Conservation (phyloP, 768 basidiomycete genomes). For the Podaxis rugospora region DNA sequence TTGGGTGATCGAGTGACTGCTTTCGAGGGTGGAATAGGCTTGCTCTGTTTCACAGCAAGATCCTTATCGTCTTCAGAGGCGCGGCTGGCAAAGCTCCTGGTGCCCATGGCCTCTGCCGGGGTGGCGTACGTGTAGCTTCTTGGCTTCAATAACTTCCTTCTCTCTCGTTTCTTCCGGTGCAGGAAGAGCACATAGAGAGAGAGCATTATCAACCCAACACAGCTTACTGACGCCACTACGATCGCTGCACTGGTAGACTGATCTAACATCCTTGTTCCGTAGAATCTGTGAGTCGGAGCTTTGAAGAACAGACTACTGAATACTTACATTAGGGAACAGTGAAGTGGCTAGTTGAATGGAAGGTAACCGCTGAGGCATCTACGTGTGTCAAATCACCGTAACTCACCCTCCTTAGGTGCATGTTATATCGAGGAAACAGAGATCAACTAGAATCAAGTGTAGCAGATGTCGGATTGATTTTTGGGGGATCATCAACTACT, state of each 20-base stretch:
- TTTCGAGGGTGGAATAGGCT: neutral
- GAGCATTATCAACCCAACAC: neutral
- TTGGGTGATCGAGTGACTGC: neutral
- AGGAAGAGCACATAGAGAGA: too few species aligned
- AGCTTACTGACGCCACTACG: neutral
- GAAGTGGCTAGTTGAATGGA: neutral
- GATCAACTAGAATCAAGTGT: neutral
- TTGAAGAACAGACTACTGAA: neutral
- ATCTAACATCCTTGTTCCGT: neutral
- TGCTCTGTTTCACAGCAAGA: neutral
- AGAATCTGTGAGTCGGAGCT: neutral
- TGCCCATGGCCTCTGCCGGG: neutral
- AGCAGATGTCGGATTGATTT: neutral
- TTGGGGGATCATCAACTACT: neutral
- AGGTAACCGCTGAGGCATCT: neutral
- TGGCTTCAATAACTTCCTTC: neutral
- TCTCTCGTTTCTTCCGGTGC: too few species aligned
- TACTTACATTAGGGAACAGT: neutral
- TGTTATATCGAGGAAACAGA: neutral
- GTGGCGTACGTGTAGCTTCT: neutral
- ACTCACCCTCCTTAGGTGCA: neutral
- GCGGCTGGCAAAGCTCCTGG: neutral
- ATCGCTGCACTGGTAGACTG: neutral
- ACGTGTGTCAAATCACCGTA: neutral
- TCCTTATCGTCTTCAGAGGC: neutral